These are phyloP conservation scores for Knufia petricola DNA, from an alignment of 2,329 filamentous ascomycete species.

Conservation along the genomic window DNA sequence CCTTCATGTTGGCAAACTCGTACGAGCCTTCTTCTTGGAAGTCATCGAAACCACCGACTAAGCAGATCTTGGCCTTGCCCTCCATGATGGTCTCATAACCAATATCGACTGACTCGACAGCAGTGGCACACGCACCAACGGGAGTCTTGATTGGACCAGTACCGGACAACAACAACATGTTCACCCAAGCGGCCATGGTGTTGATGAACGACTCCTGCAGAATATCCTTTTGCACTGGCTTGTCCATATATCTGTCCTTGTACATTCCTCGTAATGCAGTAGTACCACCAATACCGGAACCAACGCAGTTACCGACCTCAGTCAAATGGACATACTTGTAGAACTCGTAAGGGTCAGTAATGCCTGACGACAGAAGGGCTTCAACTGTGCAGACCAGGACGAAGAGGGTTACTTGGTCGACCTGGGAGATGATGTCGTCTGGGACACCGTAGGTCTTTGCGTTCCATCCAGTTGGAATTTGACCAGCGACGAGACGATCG, in stretches of 20 bases:
- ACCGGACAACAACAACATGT: conserved; percentile 95
- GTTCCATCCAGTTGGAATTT: conserved; percentile 95
- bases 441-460: conserved; percentile 92
- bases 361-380: conserved; percentile 80
- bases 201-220: conserved; percentile 99
- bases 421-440: conserved; percentile 94
- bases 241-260: conserved; percentile 92
- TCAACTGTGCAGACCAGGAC: conserved; percentile 91
- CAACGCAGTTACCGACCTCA: conserved; percentile 94
- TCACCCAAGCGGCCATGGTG: conserved; percentile 99
- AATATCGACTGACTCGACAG: conserved; percentile 94
- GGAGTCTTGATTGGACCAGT: conserved; percentile 98
- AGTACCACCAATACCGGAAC: conserved; percentile 95
- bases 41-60: conserved; percentile 98
- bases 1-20: conserved; percentile 99
- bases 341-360: conserved; percentile 98
- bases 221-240: conserved; percentile 96
- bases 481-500: conserved; percentile 91
- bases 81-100: conserved; percentile 98
- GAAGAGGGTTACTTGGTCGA: conserved; percentile 91
- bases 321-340: conserved; percentile 99
- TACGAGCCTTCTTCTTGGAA: conserved; percentile 99
- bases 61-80: conserved; percentile 93
- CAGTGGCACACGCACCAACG: conserved; percentile 92
- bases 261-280: conserved; percentile 93